A percentile compares a stretch with the other conserved stretches of the same genome.
These are phyloP conservation scores for Trametes hirsuta DNA, from an alignment of 1,284 basidiomycete genomes.

Conservation along the genomic window DNA sequence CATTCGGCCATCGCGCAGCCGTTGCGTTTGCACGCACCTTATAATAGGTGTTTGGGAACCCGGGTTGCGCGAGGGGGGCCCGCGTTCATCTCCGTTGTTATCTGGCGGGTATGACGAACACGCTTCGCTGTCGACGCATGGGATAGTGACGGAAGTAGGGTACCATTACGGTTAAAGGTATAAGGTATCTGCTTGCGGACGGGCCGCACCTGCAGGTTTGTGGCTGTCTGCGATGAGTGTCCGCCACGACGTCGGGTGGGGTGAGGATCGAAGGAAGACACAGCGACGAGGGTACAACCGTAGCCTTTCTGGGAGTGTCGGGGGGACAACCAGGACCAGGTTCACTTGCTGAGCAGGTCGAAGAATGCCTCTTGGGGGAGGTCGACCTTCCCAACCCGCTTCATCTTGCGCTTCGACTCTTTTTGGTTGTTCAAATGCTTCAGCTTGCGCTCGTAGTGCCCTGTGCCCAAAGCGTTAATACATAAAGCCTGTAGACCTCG, in stretches of 20 bases:
- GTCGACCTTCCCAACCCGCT: constrained; percentile 84
- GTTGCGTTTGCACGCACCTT: background rate
- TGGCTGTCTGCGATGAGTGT: too few relatives aligned
- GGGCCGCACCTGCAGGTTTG: background rate
- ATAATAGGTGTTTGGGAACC: background rate
- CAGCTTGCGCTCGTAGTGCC: constrained; percentile 89
- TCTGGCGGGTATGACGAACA: background rate
- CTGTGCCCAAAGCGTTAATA: constrained; percentile 38
- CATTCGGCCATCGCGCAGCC: too few relatives aligned
- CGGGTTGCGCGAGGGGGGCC: background rate
- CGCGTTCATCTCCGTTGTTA: background rate
- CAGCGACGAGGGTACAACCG: background rate
- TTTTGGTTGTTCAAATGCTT: constrained; percentile 94
- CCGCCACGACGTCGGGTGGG: too few relatives aligned
- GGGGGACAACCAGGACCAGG: too few relatives aligned
- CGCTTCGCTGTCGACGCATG: background rate
- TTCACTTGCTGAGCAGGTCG: constrained; percentile 65
- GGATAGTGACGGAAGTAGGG: background rate
- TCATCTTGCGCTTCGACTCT: constrained; percentile 87
- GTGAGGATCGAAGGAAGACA: too few relatives aligned
- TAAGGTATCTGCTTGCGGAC: constrained; percentile 5
- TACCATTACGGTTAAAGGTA: constrained; percentile 10
- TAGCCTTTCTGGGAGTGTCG: background rate
- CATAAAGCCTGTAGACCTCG: background rate
- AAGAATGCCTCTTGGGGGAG: constrained; percentile 93